phyloP scores from a whole-genome alignment of 1,284 basidiomycete genomes.

The Fomitopsis palustris region DNA sequence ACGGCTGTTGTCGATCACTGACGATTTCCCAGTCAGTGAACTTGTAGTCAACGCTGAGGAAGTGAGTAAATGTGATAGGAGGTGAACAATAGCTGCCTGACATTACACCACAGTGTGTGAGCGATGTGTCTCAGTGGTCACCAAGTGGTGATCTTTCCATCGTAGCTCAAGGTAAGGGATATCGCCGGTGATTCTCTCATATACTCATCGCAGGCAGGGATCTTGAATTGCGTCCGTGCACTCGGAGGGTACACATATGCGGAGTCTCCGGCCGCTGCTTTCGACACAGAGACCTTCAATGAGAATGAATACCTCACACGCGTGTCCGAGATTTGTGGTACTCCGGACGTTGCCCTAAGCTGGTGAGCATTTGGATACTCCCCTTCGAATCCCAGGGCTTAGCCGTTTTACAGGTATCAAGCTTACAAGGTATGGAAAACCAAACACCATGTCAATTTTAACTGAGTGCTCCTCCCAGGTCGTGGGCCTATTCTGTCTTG shows the following conservation, averaged over 20 bases:
- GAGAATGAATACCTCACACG: conserved; percentile 50
- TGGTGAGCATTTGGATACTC: conserved; percentile 41
- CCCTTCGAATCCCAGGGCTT: conserved; percentile 1
- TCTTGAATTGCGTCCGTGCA: conserved; percentile 59
- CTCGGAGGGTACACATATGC: conserved; percentile 55
- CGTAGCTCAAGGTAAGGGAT: conserved; percentile 48
- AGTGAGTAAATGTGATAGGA: conserved; percentile 30
- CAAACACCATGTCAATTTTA: too few species aligned
- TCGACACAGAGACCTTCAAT: conserved; percentile 58
- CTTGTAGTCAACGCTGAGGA: conserved; percentile 59
- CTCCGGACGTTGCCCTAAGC: conserved; percentile 48
- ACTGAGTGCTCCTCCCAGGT: conserved; percentile 37
- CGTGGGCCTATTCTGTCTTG: conserved; percentile 57
- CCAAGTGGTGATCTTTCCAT: conserved; percentile 51
- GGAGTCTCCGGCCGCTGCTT: conserved; percentile 44
- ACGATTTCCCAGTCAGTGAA: conserved; percentile 47
- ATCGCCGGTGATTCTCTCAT: neutral
- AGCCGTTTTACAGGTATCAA: conserved; percentile 48
- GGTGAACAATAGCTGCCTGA: neutral
- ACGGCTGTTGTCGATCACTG: neutral
- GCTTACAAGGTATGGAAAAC: conserved; percentile 50
- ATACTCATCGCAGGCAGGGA: conserved; percentile 29
- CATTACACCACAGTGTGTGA: conserved; percentile 39
- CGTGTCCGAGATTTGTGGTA: conserved; percentile 41
- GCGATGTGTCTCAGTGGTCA: conserved; percentile 54